Evolutionary conservation across 331 rosid genomes (phyloP), one percentile per base, ranked within the genome.

Genomic region (Acacia pycnantha): DNA sequence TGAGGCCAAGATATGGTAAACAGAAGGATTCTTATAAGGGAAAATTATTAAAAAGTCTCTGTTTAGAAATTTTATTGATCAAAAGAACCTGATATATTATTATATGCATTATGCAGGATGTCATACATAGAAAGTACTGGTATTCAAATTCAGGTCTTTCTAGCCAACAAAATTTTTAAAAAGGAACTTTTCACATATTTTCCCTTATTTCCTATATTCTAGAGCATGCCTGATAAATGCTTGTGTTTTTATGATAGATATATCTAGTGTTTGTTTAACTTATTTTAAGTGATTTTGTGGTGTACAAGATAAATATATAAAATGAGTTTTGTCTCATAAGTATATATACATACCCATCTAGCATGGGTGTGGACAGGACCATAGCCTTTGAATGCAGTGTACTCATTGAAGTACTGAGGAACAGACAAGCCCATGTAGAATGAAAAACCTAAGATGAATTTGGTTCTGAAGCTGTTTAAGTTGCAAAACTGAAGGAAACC

Each of bases 351-450:
- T 73, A 90, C 97, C 85, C 86, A 93, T 97, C 90, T 86, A 4
- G 92, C 88, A 16, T 89, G 74, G 0, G 98, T 91, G 88, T 91
- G 91, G 33, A 90, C 93, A 31, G 97, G 98, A 77, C 94, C 94
- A 73, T 82, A 89, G 53, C 94, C 93, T 56, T 94, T 85, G 18
- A 80, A 86, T 29, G 88, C 64, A 26, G 83, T 85, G 85, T 91
- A 90, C 76, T 89, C 88, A 5, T 90, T 89, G 89, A 95, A 95
- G 91, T 88, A 95, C 71, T 93, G 95, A 33, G 98, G 95, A 78
- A 93, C 94, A 24, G 97, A 93, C 70, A 95, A 91, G 29, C 97
- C 98, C 91, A 95, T 85, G 90, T 87, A 93, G 73, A 95, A 88
- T 16, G 98, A 90, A 78, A 95, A 91, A 59, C 98, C 98, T 9